Percentiles rank a stretch among this genome's conserved stretches.
These are phyloP conservation scores for Cytospora chrysosperma DNA, from an alignment of 2,329 filamentous ascomycete species.

Conservation along the genomic window DNA sequence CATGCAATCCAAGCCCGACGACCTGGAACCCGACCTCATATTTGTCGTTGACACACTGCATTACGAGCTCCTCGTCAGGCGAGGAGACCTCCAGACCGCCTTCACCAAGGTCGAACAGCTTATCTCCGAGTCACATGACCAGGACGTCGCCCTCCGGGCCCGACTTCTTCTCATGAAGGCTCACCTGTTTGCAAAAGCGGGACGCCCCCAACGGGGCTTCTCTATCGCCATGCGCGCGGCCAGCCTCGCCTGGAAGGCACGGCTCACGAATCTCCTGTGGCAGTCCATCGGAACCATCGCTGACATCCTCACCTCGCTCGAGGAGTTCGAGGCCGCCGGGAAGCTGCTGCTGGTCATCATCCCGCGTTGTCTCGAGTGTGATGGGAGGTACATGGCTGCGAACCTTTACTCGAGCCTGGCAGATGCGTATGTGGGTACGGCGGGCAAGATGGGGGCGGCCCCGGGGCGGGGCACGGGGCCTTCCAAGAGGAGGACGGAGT, in stretches of 20 bases:
- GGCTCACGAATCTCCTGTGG: conserved; percentile 70
- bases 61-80: conserved; percentile 50
- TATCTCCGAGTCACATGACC: conserved; percentile 42
- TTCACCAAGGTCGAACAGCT: conserved; percentile 48
- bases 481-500: conserved; percentile 51
- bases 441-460: conserved; percentile 47
- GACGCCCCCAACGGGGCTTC: conserved; percentile 72
- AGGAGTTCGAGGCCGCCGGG: conserved; percentile 67
- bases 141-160: conserved; percentile 64
- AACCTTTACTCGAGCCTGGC: conserved; percentile 68
- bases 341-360: conserved; percentile 67
- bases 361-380: conserved; percentile 73
- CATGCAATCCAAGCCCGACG: conserved; percentile 49
- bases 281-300: conserved; percentile 66
- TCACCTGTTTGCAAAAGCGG: conserved; percentile 64
- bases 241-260: conserved; percentile 68
- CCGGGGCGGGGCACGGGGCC: conserved; percentile 28
- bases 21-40: conserved; percentile 52
- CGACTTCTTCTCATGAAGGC: conserved; percentile 73
- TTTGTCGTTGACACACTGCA: conserved; percentile 53
- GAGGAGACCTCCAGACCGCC: conserved; percentile 47
- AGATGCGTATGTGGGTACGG: conserved; percentile 77
- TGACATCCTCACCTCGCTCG: conserved; percentile 66
- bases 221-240: conserved; percentile 74
- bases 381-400: conserved; percentile 61